Evolutionary conservation across 176 grass and related monocot species (phyloP).

Genomic region (Avena sativa): DNA sequence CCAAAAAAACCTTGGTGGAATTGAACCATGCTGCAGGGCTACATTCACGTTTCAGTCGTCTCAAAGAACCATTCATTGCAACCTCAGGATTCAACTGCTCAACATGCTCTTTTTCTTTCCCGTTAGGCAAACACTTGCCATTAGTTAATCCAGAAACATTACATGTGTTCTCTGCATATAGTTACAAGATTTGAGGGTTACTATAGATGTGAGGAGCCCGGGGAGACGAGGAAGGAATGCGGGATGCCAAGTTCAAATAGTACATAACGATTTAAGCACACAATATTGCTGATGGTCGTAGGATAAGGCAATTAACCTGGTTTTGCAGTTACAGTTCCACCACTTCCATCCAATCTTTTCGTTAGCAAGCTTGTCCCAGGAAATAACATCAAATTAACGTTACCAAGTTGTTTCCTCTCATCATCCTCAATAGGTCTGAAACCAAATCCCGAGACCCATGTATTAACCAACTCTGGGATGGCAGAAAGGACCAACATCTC

Average conservation of each 20-base stretch:
- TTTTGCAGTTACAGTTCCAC: slow-evolving; percentile 52
- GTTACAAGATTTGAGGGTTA: slow-evolving; percentile 29
- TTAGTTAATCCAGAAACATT: slow-evolving; percentile 45
- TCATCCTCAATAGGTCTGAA: slow-evolving; percentile 83
- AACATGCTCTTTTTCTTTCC: slow-evolving; percentile 39
- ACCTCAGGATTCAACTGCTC: slow-evolving; percentile 38
- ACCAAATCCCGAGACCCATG: slow-evolving; percentile 92
- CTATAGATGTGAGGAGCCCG: not conserved
- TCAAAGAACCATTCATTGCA: slow-evolving; percentile 47
- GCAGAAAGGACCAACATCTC: slow-evolving; percentile 90
- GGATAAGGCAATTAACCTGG: slow-evolving; percentile 56
- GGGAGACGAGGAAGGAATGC: not conserved
- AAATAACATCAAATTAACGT: slow-evolving; percentile 93
- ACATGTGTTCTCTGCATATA: slow-evolving; percentile 35
- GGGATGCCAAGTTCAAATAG: slow-evolving; percentile 7
- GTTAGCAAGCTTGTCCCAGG: slow-evolving; percentile 81
- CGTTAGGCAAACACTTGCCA: slow-evolving; percentile 34
- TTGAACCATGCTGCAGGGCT: slow-evolving; percentile 55
- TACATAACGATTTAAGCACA: slow-evolving; percentile 24
- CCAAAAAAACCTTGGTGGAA: slow-evolving; percentile 50
- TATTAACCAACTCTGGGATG: slow-evolving; percentile 87
- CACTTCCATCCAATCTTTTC: slow-evolving; percentile 72
- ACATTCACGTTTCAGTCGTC: slow-evolving; percentile 51
- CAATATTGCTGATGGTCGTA: slow-evolving; percentile 18
- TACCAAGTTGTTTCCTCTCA: slow-evolving; percentile 71